Evolutionary conservation across 129 eudicot genomes (phyloP), one percentile per base, ranked within the genome.

Genomic region (Centella asiatica): DNA sequence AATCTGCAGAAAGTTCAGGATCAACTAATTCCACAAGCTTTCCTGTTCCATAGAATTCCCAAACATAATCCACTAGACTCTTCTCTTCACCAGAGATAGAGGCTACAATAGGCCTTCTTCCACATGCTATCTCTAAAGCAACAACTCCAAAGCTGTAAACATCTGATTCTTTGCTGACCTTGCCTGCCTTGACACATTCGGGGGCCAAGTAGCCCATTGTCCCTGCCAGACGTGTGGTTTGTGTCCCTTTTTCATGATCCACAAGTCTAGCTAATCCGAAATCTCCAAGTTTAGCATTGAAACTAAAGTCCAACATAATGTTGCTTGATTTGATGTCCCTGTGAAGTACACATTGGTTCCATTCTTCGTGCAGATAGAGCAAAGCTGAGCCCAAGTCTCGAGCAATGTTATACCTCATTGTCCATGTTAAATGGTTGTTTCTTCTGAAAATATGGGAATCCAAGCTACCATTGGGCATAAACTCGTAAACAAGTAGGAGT

Each of bases 121-220:
- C 88, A 39, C 76, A 65, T 14, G 80, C 78, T 14, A 78, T 65
- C 46, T 81, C 83, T 57, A 81, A 46, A 10, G 69, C 75, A 31
- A 72, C 88, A 1, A 82, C 67, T 56, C 81, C 84, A 12, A 78
- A 82, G 65, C 86, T 76, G 61, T 37, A 83, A 5, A 74, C 79
- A 39, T 83, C 83, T 0, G 86, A 73, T 60, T 73, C 83, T 55
- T 68, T 84, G 62, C 74, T 80, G 50, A 83, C 81, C 39, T 69
- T 65, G 0, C 77, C 83, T 1, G 80, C 80, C 17, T 36, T 33
- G 8, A 49, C 39, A 70, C 74, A 76, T 64, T 83, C 83, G 3
- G 81, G 90, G 8, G 90, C 83, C 77, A 84, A 60, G 73, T 84
- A 84, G 28, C 86, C 84, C 68, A 69, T 44, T n/a, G 87, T 80